Evolutionary conservation across 352 stramenopile genomes (phyloP).

Genomic region (Phytophthora brassicae): DNA sequence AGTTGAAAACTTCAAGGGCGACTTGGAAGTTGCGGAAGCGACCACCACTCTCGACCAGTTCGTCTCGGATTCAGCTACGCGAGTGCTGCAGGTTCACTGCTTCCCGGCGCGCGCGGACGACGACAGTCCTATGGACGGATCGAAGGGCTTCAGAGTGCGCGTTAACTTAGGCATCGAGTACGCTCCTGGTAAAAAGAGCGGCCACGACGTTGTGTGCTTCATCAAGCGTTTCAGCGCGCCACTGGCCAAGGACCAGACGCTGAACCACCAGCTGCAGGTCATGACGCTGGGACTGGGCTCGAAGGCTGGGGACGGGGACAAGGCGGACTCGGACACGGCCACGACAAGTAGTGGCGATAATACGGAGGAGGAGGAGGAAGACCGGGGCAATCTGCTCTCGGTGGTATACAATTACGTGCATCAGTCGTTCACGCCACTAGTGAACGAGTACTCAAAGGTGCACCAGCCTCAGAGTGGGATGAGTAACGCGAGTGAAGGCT

Average conservation of each 20-base stretch:
- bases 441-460: constrained; percentile 87
- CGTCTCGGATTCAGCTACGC: constrained; percentile 51
- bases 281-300: constrained; percentile 83
- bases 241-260: constrained; percentile 62
- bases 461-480: constrained; percentile 75
- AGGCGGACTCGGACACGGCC: constrained; percentile 30
- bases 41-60: constrained; percentile 72
- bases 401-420: constrained; percentile 91
- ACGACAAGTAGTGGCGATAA: constrained; percentile 49
- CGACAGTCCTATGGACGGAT: constrained; percentile 27
- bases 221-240: constrained; percentile 81
- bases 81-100: constrained; percentile 80
- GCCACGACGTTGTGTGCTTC: constrained; percentile 84
- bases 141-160: constrained; percentile 42
- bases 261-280: constrained; percentile 85
- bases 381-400: constrained; percentile 69
- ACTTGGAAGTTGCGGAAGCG: constrained; percentile 38
- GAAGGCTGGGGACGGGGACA: constrained; percentile 27
- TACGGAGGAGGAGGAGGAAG: constrained; percentile 64
- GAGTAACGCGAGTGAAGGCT: constrained; percentile 62
- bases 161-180: constrained; percentile 86
- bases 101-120: constrained; percentile 36
- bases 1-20: constrained; percentile 43
- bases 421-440: constrained; percentile 83
- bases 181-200: constrained; percentile 52